Evolutionary conservation across 1,284 basidiomycete genomes (phyloP).

Genomic region (Sanghuangporus baumii): DNA sequence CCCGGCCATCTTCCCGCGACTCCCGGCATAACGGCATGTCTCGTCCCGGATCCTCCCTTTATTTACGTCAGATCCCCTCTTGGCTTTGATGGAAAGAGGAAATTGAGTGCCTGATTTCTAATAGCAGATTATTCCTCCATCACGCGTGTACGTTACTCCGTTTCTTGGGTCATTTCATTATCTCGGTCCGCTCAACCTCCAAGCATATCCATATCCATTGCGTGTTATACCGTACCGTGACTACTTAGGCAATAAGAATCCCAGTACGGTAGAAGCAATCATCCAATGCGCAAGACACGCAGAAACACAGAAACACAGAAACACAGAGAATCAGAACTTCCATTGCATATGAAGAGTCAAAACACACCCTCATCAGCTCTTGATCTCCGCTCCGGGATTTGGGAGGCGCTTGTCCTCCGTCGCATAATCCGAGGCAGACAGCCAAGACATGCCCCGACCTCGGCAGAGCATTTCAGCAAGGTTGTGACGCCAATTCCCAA

Average conservation of each 20-base stretch:
- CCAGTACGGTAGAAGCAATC: background rate
- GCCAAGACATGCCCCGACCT: conserved; percentile 66
- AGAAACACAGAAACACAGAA: background rate
- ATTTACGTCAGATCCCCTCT: background rate
- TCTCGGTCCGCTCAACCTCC: background rate
- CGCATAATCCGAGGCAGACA: conserved; percentile 47
- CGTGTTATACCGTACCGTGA: background rate
- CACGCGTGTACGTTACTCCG: background rate
- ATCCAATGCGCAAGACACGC: background rate
- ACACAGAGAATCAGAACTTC: background rate
- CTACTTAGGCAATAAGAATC: background rate
- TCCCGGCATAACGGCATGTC: background rate
- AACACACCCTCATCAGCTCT: background rate
- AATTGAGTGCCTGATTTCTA: background rate
- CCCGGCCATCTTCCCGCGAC: background rate
- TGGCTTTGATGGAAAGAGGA: background rate
- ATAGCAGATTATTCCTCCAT: background rate
- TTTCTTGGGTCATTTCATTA: background rate
- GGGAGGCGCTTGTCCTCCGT: conserved; percentile 64
- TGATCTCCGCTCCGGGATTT: conserved; percentile 45
- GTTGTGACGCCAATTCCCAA: conserved; percentile 67
- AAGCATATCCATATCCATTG: background rate
- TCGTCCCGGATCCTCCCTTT: background rate
- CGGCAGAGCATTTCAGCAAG: conserved; percentile 64
- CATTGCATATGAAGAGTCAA: background rate